Conservation (phyloP, 1,139 yeast species). For the Ogataea hybrid region DNA sequence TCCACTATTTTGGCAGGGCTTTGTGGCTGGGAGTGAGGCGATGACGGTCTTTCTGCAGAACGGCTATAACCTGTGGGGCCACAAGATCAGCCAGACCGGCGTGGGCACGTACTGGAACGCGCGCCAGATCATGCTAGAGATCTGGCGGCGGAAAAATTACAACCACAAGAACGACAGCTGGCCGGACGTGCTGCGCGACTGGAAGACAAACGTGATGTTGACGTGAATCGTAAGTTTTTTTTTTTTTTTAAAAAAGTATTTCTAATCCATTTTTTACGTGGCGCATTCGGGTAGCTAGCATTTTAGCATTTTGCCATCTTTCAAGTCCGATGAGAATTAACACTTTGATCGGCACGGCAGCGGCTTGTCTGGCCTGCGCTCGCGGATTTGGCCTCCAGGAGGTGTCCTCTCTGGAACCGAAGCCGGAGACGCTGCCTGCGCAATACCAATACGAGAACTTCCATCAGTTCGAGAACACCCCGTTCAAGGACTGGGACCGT, state of each 20-base stretch:
- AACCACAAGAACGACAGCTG: constrained; percentile 63
- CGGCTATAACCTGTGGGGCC: constrained; percentile 78
- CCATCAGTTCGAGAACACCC: constrained; percentile 31
- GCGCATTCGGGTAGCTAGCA: constrained; percentile 1
- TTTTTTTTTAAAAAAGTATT: not conserved
- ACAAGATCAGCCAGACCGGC: constrained; percentile 69
- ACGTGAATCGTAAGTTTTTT: constrained; percentile 33
- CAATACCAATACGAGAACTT: constrained; percentile 25
- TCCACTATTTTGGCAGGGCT: constrained; percentile 88
- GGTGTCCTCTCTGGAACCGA: constrained; percentile 25
- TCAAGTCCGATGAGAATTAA: constrained; percentile 2
- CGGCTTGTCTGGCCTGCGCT: constrained; percentile 1
- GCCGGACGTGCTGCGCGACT: constrained; percentile 76
- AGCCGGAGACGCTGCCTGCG: constrained; percentile 25
- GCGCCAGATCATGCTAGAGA: constrained; percentile 79
- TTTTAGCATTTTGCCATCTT: constrained; percentile 1
- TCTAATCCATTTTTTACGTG: constrained; percentile 3
- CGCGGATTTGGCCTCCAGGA: constrained; percentile 14
- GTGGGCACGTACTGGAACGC: constrained; percentile 89
- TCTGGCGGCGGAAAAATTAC: constrained; percentile 72
- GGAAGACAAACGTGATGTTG: constrained; percentile 85
- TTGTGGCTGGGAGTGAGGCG: constrained; percentile 86
- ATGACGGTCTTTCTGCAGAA: constrained; percentile 54
- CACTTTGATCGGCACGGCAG: not conserved
- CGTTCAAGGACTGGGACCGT: constrained; percentile 25